Base-by-base conservation (phyloP, 2,329 filamentous ascomycete species). In the Metarhizium rileyi region DNA sequence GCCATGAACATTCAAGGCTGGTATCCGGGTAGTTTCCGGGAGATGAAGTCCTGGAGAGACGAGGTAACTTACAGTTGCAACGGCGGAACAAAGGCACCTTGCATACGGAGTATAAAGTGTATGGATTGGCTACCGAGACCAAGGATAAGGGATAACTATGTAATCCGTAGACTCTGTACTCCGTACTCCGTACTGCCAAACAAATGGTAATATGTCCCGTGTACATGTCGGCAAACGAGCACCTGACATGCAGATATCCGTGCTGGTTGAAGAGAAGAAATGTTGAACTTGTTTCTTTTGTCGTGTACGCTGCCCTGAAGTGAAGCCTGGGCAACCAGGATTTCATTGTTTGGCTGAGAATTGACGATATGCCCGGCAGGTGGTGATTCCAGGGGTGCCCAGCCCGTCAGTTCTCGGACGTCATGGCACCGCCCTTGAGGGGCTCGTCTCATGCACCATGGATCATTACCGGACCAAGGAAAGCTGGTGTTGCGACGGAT, bases 1-100 rank as follows among this genome's bases (percentile, higher is more conserved):
- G 28, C 5, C 44, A 25, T 36, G 44, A n/a, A n/a, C n/a, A n/a
- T n/a, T 28, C 22, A 28, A 12, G 28, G n/a, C 23, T 36, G 20
- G 44, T 30, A 14, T 49, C 50, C 42, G 50, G 46, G 40, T 40
- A 43, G 50, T 47, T 52, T 22, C 50, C 49, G 46, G 50, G 50
- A 49, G 47, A 52, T 49, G 47, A 52, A 35, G 47, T 5, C 30
- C 16, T 6, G 25, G 25, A 20, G 30, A 12, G 8, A n/a, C n/a
- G n/a, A 28, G 16, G 40, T 47, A 41, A 8, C 18, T 30, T 26
- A 27, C 27, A 23, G 26, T 7, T 49, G 35, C 30, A 33, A 43
- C 42, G n/a, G 23, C 44, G n/a, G 27, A 27, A 27, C 25, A 22
- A 23, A 35, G 41, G 43, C 38, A 44, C 44, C 48, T 42, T 44